Evolutionary conservation across 2,329 filamentous ascomycete genomes (phyloP), one percentile per base, ranked within the genome.

Genomic region (Stemphylium beticola): DNA sequence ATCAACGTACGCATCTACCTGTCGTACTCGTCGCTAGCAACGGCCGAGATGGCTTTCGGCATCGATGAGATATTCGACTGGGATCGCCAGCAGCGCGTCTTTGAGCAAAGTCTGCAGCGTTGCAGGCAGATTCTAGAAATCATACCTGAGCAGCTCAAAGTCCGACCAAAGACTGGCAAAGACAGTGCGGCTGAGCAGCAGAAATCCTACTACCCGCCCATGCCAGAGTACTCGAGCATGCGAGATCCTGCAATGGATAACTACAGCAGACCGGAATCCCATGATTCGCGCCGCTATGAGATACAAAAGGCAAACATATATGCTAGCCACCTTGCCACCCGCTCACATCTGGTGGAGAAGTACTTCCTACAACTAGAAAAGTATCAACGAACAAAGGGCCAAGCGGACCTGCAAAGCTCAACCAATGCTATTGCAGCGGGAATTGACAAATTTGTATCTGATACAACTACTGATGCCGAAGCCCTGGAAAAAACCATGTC

Each of bases 291-390:
- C 5, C 74, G 77, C 33, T 92, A 88, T 62, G 92, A 96, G 75
- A 95, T 96, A 26, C 92, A 96, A 72, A 96, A 96, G 72, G 90
- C 91, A 6, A 96, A 96, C 72, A 90, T 96, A 34, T 92, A 93
- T 69, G 86, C 88, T 2, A 93, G 89, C 5, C 89, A 92, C 66
- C 80, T 96, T 9, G 87, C 88, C 2, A 96, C 91, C 0, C 84
- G 92, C 20, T 93, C 90, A 0, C 93, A 92, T 71, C 86, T 93
- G 52, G 91, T 96, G 0, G 91, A 96, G 72, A 88, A 92, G 60
- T 96, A 93, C 76, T 91, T 91, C 74, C 87, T 87, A 64, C 81
- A 95, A 1, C 85, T 87, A 33, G 89, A 92, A 48, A 84, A 87
- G 1, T 85, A 88, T 64, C 62, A 62, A 17, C 65, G 62, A n/a